A percentile compares a stretch with the other conserved stretches of the same genome.
These are phyloP conservation scores for Myochromella boudieri DNA, from an alignment of 768 basidiomycete species.

Conservation along the genomic window DNA sequence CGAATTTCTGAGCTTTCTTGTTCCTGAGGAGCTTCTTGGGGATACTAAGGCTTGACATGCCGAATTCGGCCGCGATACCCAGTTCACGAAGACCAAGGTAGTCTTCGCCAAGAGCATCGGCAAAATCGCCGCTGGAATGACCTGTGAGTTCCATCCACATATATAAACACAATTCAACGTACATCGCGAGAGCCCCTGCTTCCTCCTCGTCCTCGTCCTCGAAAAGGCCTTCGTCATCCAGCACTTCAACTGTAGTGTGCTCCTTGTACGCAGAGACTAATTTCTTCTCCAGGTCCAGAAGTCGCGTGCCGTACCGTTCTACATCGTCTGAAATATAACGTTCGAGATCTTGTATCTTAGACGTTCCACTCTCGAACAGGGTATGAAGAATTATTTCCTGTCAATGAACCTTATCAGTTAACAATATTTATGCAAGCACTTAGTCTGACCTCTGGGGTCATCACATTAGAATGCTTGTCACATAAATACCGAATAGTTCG, in stretches of 20 bases:
- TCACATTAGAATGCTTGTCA: constrained; percentile 77
- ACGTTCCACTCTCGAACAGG: constrained; percentile 84
- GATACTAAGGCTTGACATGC: constrained; percentile 72
- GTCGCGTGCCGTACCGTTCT: constrained; percentile 72
- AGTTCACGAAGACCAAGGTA: constrained; percentile 87
- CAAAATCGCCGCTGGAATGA: constrained; percentile 72
- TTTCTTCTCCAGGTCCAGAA: constrained; percentile 84
- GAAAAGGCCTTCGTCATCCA: constrained; percentile 65
- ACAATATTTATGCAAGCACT: background rate
- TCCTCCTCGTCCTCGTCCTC: constrained; percentile 55
- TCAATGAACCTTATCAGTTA: background rate
- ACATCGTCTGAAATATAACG: constrained; percentile 89
- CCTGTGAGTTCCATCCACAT: background rate
- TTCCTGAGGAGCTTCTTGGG: constrained; percentile 77
- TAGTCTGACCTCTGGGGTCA: constrained; percentile 85
- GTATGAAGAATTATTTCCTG: constrained; percentile 94
- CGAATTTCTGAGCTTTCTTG: constrained; percentile 47
- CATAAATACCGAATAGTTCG: constrained; percentile 78
- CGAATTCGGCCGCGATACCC: constrained; percentile 86
- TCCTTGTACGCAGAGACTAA: constrained; percentile 82
- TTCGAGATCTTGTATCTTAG: constrained; percentile 77
- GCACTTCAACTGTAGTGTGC: constrained; percentile 46
- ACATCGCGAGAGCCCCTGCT: constrained; percentile 65
- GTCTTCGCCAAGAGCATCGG: constrained; percentile 87
- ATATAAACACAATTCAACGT: constrained; percentile 1